phyloP scores from a whole-genome alignment of 1,139 yeast species.

The Saccharomyces hybrid region DNA sequence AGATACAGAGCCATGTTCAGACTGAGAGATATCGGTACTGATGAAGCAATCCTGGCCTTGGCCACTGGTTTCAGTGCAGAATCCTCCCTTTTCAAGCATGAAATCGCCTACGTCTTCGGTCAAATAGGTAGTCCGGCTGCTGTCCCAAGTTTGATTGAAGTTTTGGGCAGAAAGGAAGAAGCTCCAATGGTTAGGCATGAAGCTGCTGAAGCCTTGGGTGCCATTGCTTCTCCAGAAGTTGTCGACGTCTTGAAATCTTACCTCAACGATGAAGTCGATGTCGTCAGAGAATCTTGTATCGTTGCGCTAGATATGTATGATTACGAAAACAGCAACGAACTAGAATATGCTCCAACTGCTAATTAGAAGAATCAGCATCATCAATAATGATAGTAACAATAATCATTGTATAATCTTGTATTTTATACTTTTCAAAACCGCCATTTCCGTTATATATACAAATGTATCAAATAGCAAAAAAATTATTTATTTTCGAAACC shows the following conservation, averaged over 20 bases:
- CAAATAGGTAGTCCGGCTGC: slow-evolving; percentile 92
- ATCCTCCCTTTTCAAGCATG: slow-evolving; percentile 93
- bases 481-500: neutral
- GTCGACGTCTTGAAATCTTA: slow-evolving; percentile 77
- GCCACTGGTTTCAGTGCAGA: slow-evolving; percentile 87
- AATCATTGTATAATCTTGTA: neutral
- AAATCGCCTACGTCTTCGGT: slow-evolving; percentile 96
- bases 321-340: slow-evolving; percentile 78
- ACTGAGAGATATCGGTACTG: slow-evolving; percentile 87
- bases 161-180: slow-evolving; percentile 66
- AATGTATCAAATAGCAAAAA: neutral
- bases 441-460: neutral
- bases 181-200: slow-evolving; percentile 99
- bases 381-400: neutral
- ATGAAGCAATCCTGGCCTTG: slow-evolving; percentile 86
- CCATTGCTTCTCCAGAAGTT: slow-evolving; percentile 95
- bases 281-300: slow-evolving; percentile 91
- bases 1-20: slow-evolving; percentile 99
- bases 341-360: slow-evolving; percentile 57
- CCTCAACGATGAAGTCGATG: slow-evolving; percentile 74
- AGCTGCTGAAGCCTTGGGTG: slow-evolving; percentile 97
- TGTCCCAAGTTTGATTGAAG: slow-evolving; percentile 79
- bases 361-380: neutral
- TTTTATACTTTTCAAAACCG: neutral
- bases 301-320: slow-evolving; percentile 98